Conservation (phyloP, 345 rosid species). For the Euclidium syriacum region DNA sequence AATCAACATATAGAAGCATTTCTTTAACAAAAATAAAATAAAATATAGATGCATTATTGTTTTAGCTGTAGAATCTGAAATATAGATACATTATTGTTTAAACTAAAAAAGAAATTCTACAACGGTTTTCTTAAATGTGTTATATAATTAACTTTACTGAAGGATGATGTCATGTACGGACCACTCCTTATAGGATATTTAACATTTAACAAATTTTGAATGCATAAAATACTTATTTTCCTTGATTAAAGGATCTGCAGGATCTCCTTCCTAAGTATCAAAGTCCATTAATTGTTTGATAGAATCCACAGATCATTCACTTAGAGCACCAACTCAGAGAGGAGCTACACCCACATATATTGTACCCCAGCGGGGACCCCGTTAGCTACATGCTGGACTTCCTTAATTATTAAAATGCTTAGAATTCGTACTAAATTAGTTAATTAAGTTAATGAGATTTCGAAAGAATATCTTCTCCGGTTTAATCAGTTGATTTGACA, state of each 20-base stretch:
- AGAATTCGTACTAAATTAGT: not conserved
- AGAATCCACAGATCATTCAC: slow-evolving; percentile 2
- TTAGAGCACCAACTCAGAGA: slow-evolving; percentile 11
- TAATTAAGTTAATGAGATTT: not conserved
- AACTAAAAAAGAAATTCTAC: too few relatives aligned
- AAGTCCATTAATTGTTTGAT: slow-evolving; percentile 11
- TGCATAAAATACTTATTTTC: not conserved
- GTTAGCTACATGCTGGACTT: not conserved
- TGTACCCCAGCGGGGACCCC: too few relatives aligned
- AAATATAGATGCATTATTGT: too few relatives aligned
- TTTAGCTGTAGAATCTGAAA: too few relatives aligned
- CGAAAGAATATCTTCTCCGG: not conserved
- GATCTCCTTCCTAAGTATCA: slow-evolving; percentile 4
- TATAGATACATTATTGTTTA: too few relatives aligned
- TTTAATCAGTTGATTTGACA: not conserved
- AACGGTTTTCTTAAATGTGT: too few relatives aligned
- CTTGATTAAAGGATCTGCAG: not conserved
- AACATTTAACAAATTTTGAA: not conserved
- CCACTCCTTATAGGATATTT: not conserved
- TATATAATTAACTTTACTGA: too few relatives aligned
- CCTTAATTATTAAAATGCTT: not conserved
- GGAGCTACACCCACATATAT: too few relatives aligned
- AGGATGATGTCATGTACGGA: not conserved
- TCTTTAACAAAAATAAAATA: too few relatives aligned
- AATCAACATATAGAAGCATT: not conserved